Conservation (phyloP, 1,284 basidiomycete species). For the Coniferiporia sulphurascens region DNA sequence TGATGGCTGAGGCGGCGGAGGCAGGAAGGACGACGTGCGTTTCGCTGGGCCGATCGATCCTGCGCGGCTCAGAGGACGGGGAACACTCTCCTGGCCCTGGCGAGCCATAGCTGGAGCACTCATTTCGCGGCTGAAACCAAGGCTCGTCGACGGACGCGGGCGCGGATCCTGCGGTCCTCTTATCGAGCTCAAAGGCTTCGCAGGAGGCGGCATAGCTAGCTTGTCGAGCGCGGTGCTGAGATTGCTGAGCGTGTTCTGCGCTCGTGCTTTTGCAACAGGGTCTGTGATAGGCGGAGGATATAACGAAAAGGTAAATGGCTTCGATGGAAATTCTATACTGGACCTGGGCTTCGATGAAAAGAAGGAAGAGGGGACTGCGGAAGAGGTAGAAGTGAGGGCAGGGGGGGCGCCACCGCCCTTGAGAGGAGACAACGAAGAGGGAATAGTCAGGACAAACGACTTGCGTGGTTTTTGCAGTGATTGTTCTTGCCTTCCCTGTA, state of each 20-base stretch:
- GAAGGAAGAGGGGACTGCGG: not conserved
- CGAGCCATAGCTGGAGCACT: not conserved
- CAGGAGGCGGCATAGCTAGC: constrained; percentile 16
- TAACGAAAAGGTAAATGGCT: constrained; percentile 7
- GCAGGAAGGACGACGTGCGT: constrained; percentile 1
- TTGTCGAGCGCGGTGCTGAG: constrained; percentile 14
- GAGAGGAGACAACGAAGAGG: constrained; percentile 16
- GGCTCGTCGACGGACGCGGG: constrained; percentile 14
- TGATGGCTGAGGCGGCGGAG: constrained; percentile 10
- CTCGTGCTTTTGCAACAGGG: constrained; percentile 2
- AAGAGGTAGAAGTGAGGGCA: not conserved
- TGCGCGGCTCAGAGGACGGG: constrained; percentile 6
- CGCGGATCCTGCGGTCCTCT: not conserved
- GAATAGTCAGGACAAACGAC: constrained; percentile 15
- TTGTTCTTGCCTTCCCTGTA: not conserved
- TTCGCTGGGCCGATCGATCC: constrained; percentile 2
- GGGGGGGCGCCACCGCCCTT: not conserved
- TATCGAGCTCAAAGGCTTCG: constrained; percentile 9
- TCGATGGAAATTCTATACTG: not conserved
- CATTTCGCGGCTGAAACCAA: constrained; percentile 16
- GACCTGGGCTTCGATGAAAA: not conserved
- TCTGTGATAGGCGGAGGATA: constrained; percentile 15
- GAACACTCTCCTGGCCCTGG: not conserved
- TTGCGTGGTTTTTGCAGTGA: constrained; percentile 5
- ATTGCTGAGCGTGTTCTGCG: constrained; percentile 10